These are phyloP conservation scores for Miscanthus lutarioriparius DNA, from an alignment of 176 grass and related monocot genomes.

Conservation along the genomic window DNA sequence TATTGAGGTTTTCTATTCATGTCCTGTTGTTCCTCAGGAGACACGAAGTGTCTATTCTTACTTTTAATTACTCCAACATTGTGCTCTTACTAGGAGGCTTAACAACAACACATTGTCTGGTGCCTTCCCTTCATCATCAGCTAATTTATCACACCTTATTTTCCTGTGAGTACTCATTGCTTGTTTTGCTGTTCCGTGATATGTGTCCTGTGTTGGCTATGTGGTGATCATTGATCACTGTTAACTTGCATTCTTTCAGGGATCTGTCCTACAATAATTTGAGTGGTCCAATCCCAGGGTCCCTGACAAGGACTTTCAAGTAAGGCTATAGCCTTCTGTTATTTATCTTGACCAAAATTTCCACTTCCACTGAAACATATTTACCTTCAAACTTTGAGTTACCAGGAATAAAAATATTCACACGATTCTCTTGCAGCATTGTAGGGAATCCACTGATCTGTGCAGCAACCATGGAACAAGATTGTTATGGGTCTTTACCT, in stretches of 20 bases:
- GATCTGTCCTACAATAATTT: constrained; percentile 92
- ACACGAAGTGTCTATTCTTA: constrained; percentile 2
- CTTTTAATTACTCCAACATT: constrained; percentile 27
- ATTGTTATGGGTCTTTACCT: constrained; percentile 68
- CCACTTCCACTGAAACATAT: neutral
- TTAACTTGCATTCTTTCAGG: constrained; percentile 49
- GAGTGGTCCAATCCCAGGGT: constrained; percentile 62
- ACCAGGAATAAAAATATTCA: neutral
- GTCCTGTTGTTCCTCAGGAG: constrained; percentile 9
- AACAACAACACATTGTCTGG: constrained; percentile 79
- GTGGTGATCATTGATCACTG: constrained; percentile 27
- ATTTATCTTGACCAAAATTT: constrained; percentile 26
- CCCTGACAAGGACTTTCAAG: constrained; percentile 77
- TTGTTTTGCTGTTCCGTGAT: constrained; percentile 17
- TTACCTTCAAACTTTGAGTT: constrained; percentile 20
- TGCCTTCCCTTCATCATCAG: constrained; percentile 52
- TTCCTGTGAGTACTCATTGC: constrained; percentile 70
- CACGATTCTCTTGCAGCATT: constrained; percentile 50
- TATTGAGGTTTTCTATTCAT: constrained; percentile 21
- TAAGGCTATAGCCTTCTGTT: constrained; percentile 36
- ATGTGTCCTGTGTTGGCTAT: constrained; percentile 6
- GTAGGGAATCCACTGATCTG: constrained; percentile 96
- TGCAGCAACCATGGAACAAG: constrained; percentile 46
- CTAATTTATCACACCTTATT: constrained; percentile 67
- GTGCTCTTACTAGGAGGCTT: constrained; percentile 58